Evolutionary conservation across 202 grass and related monocot genomes (phyloP).

Genomic region (Setaria viridis): DNA sequence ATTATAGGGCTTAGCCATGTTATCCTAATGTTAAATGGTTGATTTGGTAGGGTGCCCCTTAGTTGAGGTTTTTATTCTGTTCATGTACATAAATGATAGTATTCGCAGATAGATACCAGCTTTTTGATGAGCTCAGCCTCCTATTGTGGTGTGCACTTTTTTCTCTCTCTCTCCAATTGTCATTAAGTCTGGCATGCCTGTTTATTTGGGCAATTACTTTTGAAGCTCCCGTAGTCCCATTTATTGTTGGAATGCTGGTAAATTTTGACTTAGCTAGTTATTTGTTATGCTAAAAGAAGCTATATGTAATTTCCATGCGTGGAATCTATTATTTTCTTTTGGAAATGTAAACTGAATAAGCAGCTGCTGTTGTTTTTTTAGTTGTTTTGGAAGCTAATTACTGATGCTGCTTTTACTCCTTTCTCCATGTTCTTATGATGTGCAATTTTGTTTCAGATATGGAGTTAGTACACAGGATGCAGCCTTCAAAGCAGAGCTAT

Average conservation of each 20-base stretch:
- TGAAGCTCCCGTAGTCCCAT: background rate
- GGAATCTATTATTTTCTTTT: background rate
- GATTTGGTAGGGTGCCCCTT: background rate
- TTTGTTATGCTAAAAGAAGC: conserved; percentile 20
- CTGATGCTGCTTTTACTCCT: background rate
- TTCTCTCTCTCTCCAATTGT: background rate
- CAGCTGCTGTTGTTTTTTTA: background rate
- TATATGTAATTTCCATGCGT: conserved; percentile 2
- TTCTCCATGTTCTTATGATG: conserved; percentile 37
- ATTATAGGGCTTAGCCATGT: background rate
- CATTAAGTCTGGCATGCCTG: background rate
- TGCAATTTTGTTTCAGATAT: conserved; percentile 63
- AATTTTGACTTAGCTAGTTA: conserved; percentile 13
- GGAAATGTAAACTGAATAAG: background rate
- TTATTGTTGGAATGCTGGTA: background rate
- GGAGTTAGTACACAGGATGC: conserved; percentile 85
- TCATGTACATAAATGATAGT: background rate
- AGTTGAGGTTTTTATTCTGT: background rate
- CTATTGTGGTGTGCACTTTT: background rate
- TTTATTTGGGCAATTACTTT: background rate
- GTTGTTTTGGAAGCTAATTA: background rate
- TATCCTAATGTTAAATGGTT: background rate
- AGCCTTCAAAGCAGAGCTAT: conserved; percentile 89
- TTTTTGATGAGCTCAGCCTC: background rate
- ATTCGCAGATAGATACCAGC: background rate